Percentiles rank a stretch among this genome's conserved stretches.
Conservation (phyloP, 208 protist species). For the Trypanosomatidae sp. region DNA sequence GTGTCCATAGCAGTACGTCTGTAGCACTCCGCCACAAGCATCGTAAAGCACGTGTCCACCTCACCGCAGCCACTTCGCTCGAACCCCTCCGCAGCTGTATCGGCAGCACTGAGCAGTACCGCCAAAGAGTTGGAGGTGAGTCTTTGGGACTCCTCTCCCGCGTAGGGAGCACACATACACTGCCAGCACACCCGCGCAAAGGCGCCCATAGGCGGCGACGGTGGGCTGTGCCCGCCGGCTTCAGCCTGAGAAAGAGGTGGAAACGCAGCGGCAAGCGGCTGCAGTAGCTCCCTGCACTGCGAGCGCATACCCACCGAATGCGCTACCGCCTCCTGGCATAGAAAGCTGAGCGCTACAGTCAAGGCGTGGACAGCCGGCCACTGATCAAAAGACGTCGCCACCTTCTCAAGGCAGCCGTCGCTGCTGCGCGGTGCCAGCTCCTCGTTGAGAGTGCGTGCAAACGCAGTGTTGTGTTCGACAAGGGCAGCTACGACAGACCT, state of each 20-base stretch:
- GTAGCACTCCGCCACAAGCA: conserved; percentile 23
- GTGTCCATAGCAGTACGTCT: conserved; percentile 15
- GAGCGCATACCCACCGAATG: neutral
- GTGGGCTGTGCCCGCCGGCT: neutral
- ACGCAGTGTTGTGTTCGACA: conserved; percentile 9
- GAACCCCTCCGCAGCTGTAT: neutral
- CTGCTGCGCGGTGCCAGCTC: neutral
- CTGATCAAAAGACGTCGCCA: conserved; percentile 9
- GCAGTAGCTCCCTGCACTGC: conserved; percentile 6
- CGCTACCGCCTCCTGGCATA: conserved; percentile 8
- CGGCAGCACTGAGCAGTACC: conserved; percentile 17
- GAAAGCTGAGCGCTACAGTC: conserved; percentile 18
- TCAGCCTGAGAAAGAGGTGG: conserved; percentile 1
- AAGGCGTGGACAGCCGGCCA: conserved; percentile 28
- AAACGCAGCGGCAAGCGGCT: conserved; percentile 15
- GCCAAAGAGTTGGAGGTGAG: conserved; percentile 25
- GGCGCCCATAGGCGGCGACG: neutral
- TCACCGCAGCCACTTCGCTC: neutral
- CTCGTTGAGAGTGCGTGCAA: conserved; percentile 8
- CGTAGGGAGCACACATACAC: conserved; percentile 25
- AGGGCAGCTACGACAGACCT: conserved; percentile 3
- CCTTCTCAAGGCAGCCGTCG: neutral
- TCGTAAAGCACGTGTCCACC: conserved; percentile 3
- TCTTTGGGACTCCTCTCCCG: conserved; percentile 14
- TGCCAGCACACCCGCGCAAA: conserved; percentile 26